Base-by-base conservation (phyloP, 73 alveolate genomes). In the Paramecium biaurelia region DNA sequence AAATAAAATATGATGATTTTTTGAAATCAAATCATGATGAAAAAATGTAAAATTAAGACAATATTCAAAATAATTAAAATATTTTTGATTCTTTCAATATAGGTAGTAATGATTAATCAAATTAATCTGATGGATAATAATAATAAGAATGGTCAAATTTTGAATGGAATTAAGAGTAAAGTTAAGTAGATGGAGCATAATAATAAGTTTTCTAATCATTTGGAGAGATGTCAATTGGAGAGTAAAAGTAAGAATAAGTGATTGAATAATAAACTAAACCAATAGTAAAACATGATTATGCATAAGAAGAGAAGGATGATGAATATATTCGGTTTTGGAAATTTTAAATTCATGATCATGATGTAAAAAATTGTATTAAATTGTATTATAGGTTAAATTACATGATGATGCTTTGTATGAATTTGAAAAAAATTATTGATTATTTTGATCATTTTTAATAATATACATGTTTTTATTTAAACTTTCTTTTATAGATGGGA, bases 361-460 rank as follows among this genome's bases (percentile, higher is more conserved):
- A 30, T 30, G 41, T 63, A 63, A n/a, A n/a, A n/a, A 24, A 34
- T 30, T 67, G 1, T 14, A 23, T 63, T 30, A 1, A 26, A 30
- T 63, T 63, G 7, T 14, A 1, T 63, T 63, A 6, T 58, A 63
- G 84, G 1, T 30, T 10, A 30, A 26, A 30, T 6, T 30, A 5
- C 84, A 63, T 30, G 45, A 63, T 63, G 84, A 63, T 24, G 84
- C 84, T 30, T 24, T 63, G 21, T 63, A 63, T 63, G 84, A 63
- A 49, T 63, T 63, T 24, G 84, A 63, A 10, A 63, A 63, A 63
- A 63, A 32, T 63, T 30, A 7, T 3, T 63, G 84, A 63, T 63
- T 41, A 32, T 67, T 67, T 67, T 67, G 85, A 67, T 67, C 53
- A 34, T 30, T 67, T 67, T 67, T 28, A 67, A 67, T 67, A 67